Percentiles rank a stretch among this genome's conserved stretches.
Conservation (phyloP, 2,329 filamentous ascomycete species). For the Cladosporium phlei region DNA sequence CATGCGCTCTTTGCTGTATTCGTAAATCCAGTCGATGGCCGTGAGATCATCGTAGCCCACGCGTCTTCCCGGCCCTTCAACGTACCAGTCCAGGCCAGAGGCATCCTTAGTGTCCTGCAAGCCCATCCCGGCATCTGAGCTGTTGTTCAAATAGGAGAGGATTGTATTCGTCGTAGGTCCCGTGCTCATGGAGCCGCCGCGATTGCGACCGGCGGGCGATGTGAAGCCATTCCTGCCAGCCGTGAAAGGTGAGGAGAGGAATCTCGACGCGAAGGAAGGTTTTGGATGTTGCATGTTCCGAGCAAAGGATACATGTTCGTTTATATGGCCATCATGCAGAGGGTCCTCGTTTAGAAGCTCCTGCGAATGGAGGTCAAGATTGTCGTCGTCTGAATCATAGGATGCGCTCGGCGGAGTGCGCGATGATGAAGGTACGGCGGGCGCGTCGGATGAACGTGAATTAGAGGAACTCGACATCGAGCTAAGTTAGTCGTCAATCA, state of each 20-base stretch:
- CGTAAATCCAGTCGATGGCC: constrained; percentile 99
- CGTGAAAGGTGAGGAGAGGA: constrained; percentile 40
- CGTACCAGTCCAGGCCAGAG: constrained; percentile 68
- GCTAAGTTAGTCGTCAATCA: constrained; percentile 23
- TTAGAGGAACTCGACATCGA: constrained; percentile 34
- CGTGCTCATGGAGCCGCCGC: background rate
- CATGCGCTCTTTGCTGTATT: constrained; percentile 93
- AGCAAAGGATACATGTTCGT: constrained; percentile 59
- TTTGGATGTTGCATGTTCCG: constrained; percentile 53
- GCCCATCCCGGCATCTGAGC: constrained; percentile 34
- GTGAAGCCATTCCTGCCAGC: constrained; percentile 30
- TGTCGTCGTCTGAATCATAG: constrained; percentile 31
- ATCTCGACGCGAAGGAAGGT: constrained; percentile 39
- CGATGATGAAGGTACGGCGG: constrained; percentile 44
- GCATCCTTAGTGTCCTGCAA: constrained; percentile 42
- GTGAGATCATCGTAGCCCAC: constrained; percentile 95
- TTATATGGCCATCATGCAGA: constrained; percentile 13
- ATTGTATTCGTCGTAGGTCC: constrained; percentile 35
- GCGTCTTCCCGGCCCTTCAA: constrained; percentile 79
- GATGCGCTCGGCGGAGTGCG: constrained; percentile 33
- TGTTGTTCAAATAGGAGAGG: constrained; percentile 39
- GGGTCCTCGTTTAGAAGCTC: constrained; percentile 36
- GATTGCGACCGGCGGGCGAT: constrained; percentile 19
- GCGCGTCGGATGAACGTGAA: constrained; percentile 26
- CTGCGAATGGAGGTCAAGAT: constrained; percentile 43